Evolutionary conservation across 176 grass and related monocot genomes (phyloP).

Genomic region (Musa acuminata): DNA sequence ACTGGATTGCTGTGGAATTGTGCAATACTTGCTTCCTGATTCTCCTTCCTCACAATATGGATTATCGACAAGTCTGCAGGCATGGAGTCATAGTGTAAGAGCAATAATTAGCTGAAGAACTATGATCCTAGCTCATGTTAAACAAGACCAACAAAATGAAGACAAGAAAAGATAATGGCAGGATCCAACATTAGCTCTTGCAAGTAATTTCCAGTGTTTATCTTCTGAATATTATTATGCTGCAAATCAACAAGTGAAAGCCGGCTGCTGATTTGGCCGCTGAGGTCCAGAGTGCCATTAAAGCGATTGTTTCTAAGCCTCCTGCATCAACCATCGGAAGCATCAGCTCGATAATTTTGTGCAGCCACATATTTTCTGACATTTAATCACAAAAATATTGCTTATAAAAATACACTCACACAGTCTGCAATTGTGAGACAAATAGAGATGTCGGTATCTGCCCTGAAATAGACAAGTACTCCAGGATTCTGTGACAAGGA

Average conservation of each 20-base stretch:
- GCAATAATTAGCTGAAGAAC: neutral
- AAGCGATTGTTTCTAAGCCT: slow-evolving; percentile 51
- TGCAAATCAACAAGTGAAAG: slow-evolving; percentile 57
- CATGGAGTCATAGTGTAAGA: neutral
- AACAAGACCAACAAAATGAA: neutral
- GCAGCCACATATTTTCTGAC: neutral
- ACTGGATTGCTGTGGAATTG: slow-evolving; percentile 16
- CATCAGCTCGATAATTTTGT: slow-evolving; percentile 6
- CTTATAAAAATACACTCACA: slow-evolving; percentile 38
- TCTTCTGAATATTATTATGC: slow-evolving; percentile 26
- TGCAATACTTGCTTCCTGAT: slow-evolving; percentile 28
- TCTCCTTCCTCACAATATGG: slow-evolving; percentile 33
- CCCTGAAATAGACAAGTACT: slow-evolving; percentile 36
- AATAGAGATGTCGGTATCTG: slow-evolving; percentile 47
- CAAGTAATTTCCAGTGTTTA: slow-evolving; percentile 30
- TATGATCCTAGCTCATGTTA: neutral
- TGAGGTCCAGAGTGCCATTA: slow-evolving; percentile 52
- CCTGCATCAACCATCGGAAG: slow-evolving; percentile 26
- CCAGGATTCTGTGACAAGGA: slow-evolving; percentile 40
- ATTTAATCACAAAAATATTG: neutral
- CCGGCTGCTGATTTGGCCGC: slow-evolving; percentile 28
- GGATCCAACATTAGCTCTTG: slow-evolving; percentile 43
- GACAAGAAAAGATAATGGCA: neutral
- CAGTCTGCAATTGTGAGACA: slow-evolving; percentile 42
- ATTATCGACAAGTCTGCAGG: slow-evolving; percentile 47